phyloP scores from a whole-genome alignment of 805 yeast genomes.

The Metschnikowia lunata region DNA sequence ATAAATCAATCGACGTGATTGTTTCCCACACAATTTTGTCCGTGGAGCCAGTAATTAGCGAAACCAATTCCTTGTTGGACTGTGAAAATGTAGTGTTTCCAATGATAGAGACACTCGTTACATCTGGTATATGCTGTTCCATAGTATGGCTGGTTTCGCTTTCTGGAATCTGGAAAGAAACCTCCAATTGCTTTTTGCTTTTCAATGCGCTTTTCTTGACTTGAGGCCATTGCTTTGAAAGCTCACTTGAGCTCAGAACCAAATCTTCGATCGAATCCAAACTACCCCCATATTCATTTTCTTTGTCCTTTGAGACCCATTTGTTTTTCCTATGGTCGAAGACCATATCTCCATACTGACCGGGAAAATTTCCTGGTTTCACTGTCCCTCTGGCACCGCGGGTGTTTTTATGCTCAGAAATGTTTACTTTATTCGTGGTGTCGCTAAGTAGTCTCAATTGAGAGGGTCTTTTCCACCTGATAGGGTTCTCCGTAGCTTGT shows the following conservation, averaged over 20 bases:
- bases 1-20: slow-evolving; percentile 34
- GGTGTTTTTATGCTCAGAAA: not conserved
- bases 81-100: slow-evolving; percentile 47
- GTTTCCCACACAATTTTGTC: slow-evolving; percentile 41
- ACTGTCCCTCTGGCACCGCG: slow-evolving; percentile 27
- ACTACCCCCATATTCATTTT: slow-evolving; percentile 22
- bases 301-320: slow-evolving; percentile 28
- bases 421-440: slow-evolving; percentile 3
- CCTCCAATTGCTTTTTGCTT: slow-evolving; percentile 24
- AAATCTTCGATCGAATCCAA: slow-evolving; percentile 40
- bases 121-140: slow-evolving; percentile 20
- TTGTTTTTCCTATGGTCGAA: slow-evolving; percentile 27
- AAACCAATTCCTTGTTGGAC: slow-evolving; percentile 39
- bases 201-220: not conserved
- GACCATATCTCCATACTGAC: slow-evolving; percentile 32
- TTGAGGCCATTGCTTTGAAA: not conserved
- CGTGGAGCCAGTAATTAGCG: slow-evolving; percentile 39
- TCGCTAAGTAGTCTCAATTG: slow-evolving; percentile 26
- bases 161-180: slow-evolving; percentile 37
- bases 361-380: slow-evolving; percentile 34
- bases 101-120: slow-evolving; percentile 41
- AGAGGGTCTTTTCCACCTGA: slow-evolving; percentile 37
- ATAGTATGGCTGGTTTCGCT: slow-evolving; percentile 14
- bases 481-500: slow-evolving; percentile 13
- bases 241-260: not conserved